phyloP scores from a whole-genome alignment of 371 early-diverging fungal genomes.

The Rhizopus arrhizus region DNA sequence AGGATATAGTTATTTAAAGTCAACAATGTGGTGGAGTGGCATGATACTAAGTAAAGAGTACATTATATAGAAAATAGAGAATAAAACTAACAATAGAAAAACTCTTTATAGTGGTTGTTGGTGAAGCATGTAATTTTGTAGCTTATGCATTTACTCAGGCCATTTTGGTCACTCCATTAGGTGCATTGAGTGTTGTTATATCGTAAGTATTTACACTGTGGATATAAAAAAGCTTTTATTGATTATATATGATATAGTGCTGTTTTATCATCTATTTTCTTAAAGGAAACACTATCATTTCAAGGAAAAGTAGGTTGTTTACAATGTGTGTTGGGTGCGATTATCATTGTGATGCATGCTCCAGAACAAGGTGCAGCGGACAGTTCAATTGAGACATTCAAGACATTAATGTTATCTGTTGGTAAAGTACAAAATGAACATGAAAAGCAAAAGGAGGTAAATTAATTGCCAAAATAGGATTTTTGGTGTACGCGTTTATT shows the following conservation, averaged over 20 bases:
- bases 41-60: constrained; percentile 70
- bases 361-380: constrained; percentile 83
- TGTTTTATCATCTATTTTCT: constrained; percentile 83
- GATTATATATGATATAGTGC: constrained; percentile 58
- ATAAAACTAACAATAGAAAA: neutral
- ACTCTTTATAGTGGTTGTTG: constrained; percentile 63
- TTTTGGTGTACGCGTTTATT: constrained; percentile 75
- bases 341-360: constrained; percentile 89
- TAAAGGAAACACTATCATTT: constrained; percentile 81
- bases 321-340: constrained; percentile 88
- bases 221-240: neutral
- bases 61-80: neutral
- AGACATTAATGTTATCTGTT: constrained; percentile 72
- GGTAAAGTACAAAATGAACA: constrained; percentile 38
- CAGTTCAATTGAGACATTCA: constrained; percentile 80
- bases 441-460: too few relatives aligned
- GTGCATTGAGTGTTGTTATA: constrained; percentile 81
- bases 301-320: constrained; percentile 91
- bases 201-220: constrained; percentile 7
- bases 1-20: constrained; percentile 80
- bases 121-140: constrained; percentile 91
- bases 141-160: constrained; percentile 97
- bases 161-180: constrained; percentile 92
- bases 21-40: constrained; percentile 94
- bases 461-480: constrained; percentile 49